A percentile compares a stretch with the other conserved stretches of the same genome.
These are phyloP conservation scores for Solanum ossicruentum DNA, from an alignment of 257 asterid genomes.

Conservation along the genomic window DNA sequence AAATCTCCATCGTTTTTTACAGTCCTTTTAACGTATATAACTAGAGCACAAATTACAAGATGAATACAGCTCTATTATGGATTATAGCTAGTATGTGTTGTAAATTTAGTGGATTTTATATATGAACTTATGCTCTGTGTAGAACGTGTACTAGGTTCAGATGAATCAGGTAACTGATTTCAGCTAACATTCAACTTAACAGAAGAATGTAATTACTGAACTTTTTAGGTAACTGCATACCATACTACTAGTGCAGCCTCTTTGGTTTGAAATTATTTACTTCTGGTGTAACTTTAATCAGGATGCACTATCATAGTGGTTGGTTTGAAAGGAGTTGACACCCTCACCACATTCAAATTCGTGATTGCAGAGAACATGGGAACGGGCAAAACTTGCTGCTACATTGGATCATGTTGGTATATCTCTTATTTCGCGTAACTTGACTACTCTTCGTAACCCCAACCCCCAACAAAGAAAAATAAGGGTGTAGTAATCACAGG, in stretches of 20 bases:
- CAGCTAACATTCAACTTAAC: neutral
- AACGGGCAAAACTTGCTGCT: conserved; percentile 64
- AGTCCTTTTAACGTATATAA: neutral
- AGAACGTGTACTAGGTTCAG: neutral
- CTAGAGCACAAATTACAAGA: neutral
- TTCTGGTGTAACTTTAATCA: neutral
- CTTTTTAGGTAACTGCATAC: neutral
- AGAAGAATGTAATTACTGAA: neutral
- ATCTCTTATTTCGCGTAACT: neutral
- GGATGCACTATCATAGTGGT: neutral
- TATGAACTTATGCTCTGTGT: neutral
- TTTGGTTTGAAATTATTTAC: neutral
- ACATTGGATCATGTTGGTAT: conserved; percentile 72
- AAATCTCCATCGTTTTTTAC: neutral
- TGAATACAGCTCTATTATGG: neutral
- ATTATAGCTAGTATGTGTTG: neutral
- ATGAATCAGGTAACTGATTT: neutral
- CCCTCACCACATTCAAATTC: neutral
- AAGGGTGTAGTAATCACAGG: neutral
- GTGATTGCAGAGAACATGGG: conserved; percentile 82
- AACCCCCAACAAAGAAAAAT: neutral
- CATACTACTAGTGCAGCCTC: neutral
- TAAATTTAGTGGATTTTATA: neutral
- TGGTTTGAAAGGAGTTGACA: neutral
- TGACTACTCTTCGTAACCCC: neutral